These are phyloP conservation scores for Stereocaulon alpinum DNA, from an alignment of 495 filamentous ascomycete genomes.

Conservation along the genomic window DNA sequence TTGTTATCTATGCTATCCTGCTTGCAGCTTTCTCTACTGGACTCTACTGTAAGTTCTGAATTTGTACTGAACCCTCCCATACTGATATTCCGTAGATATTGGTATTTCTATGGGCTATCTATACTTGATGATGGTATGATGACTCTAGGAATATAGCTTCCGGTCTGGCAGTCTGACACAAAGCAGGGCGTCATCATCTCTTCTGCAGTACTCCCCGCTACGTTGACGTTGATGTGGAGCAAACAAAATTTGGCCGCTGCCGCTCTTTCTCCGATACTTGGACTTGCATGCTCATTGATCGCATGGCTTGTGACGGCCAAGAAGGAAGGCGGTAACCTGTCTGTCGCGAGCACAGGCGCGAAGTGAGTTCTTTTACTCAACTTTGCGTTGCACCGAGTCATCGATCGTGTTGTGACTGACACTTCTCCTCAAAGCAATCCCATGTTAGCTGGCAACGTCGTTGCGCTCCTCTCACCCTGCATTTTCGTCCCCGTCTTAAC, in stretches of 20 bases:
- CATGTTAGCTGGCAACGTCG: slow-evolving; percentile 80
- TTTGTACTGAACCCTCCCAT: slow-evolving; percentile 6
- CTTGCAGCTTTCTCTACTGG: slow-evolving; percentile 82
- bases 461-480: slow-evolving; percentile 69
- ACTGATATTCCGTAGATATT: slow-evolving; percentile 26
- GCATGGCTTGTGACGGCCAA: slow-evolving; percentile 89
- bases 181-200: slow-evolving; percentile 68
- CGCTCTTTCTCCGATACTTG: slow-evolving; percentile 63
- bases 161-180: background rate
- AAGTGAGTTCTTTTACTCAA: slow-evolving; percentile 40
- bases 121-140: slow-evolving; percentile 62
- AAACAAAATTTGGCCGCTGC: slow-evolving; percentile 74
- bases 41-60: slow-evolving; percentile 49
- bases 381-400: background rate
- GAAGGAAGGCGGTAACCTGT: slow-evolving; percentile 61
- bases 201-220: slow-evolving; percentile 72
- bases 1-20: slow-evolving; percentile 64
- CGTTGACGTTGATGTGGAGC: slow-evolving; percentile 72
- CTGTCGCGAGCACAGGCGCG: slow-evolving; percentile 63
- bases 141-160: background rate
- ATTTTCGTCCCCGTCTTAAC: slow-evolving; percentile 75
- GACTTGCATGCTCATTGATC: slow-evolving; percentile 63
- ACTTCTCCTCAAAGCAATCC: slow-evolving; percentile 42
- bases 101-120: slow-evolving; percentile 65
- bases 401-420: background rate